These are phyloP conservation scores for Penicillium longicatenatum DNA, from an alignment of 495 filamentous ascomycete species.

Conservation along the genomic window DNA sequence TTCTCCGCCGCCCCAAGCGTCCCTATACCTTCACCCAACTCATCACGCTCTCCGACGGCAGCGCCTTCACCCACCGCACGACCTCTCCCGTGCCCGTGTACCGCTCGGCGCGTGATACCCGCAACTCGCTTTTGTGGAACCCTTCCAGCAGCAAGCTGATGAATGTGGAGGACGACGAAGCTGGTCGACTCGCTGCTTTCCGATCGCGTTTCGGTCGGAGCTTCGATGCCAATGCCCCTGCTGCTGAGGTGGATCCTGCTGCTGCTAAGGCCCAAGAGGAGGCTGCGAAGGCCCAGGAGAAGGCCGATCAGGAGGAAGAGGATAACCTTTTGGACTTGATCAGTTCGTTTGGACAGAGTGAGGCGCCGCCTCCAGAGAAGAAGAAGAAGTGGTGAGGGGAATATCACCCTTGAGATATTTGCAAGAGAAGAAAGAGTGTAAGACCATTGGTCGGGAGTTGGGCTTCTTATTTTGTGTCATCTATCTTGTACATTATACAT, in stretches of 20 bases:
- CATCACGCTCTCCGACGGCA: slow-evolving; percentile 89
- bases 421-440: background rate
- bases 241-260: slow-evolving; percentile 25
- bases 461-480: slow-evolving; percentile 20
- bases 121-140: slow-evolving; percentile 90
- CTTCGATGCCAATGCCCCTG: slow-evolving; percentile 65
- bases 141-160: slow-evolving; percentile 72
- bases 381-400: slow-evolving; percentile 31
- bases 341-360: slow-evolving; percentile 57
- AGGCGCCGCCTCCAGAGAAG: slow-evolving; percentile 33
- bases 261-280: slow-evolving; percentile 34
- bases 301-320: slow-evolving; percentile 44
- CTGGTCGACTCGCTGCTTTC: slow-evolving; percentile 85
- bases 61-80: slow-evolving; percentile 83
- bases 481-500: slow-evolving; percentile 34
- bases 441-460: slow-evolving; percentile 25
- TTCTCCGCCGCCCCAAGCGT: slow-evolving; percentile 81
- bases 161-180: slow-evolving; percentile 94
- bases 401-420: background rate
- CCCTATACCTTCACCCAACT: slow-evolving; percentile 98
- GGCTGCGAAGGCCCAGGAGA: slow-evolving; percentile 33
- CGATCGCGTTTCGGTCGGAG: slow-evolving; percentile 77
- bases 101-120: slow-evolving; percentile 76
- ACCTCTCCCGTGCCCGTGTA: slow-evolving; percentile 80
- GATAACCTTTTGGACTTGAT: slow-evolving; percentile 74